Evolutionary conservation across 192 early-diverging fungal species (phyloP).

Genomic region (Coemansia sp.): DNA sequence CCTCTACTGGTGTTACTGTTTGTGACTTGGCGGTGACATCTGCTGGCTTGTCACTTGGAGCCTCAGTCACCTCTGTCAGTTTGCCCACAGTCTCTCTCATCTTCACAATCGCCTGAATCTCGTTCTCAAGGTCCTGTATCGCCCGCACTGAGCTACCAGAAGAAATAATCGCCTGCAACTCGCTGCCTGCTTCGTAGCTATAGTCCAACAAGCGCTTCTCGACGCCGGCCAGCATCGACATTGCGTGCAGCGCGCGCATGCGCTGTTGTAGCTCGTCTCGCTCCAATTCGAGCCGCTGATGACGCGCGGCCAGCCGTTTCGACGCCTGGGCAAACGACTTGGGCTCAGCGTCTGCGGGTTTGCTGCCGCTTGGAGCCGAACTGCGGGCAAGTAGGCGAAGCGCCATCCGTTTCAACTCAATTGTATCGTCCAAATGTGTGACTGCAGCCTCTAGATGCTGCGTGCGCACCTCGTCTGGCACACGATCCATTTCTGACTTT

Average conservation of each 20-base stretch:
- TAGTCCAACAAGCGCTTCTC: slow-evolving; percentile 9
- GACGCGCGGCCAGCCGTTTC: neutral
- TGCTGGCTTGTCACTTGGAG: neutral
- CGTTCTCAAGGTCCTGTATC: neutral
- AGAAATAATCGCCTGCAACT: neutral
- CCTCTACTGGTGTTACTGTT: neutral
- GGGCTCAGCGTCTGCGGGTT: neutral
- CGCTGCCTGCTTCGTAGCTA: neutral
- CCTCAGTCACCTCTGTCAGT: neutral
- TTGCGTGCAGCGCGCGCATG: slow-evolving; percentile 21
- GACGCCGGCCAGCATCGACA: slow-evolving; percentile 13
- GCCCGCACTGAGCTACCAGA: neutral
- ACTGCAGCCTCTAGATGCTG: neutral
- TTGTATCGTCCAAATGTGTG: slow-evolving; percentile 8
- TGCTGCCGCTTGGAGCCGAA: neutral
- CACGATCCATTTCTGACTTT: neutral
- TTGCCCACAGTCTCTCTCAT: neutral
- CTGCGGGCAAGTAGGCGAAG: neutral
- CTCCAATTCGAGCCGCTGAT: neutral
- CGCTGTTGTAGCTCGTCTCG: neutral
- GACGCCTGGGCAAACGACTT: slow-evolving; percentile 5
- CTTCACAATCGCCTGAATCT: slow-evolving; percentile 4
- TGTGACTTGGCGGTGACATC: neutral
- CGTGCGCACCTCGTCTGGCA: neutral
- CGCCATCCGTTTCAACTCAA: slow-evolving; percentile 7